phyloP scores from a whole-genome alignment of 169 alveolate species.

The Plasmodium relictum region DNA sequence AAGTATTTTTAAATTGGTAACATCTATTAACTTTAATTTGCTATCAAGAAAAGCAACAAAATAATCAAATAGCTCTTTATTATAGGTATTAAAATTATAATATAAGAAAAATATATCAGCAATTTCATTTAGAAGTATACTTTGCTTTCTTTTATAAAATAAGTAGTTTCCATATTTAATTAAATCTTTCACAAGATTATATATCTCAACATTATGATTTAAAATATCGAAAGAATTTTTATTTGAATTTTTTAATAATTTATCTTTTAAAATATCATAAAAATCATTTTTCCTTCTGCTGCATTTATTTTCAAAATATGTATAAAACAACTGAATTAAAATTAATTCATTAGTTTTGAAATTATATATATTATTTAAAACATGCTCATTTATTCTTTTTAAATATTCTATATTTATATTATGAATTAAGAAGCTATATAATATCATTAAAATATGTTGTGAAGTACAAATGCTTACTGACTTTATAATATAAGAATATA shows the following conservation, averaged over 20 bases:
- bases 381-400: slow-evolving; percentile 59
- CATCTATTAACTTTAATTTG: slow-evolving; percentile 5
- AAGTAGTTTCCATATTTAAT: slow-evolving; percentile 25
- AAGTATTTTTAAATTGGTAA: not conserved
- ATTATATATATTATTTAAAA: slow-evolving; percentile 53
- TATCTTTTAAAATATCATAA: not conserved
- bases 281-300: not conserved
- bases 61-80: slow-evolving; percentile 27
- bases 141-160: slow-evolving; percentile 50
- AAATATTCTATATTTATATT: slow-evolving; percentile 25
- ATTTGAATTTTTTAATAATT: not conserved
- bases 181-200: slow-evolving; percentile 18
- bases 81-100: slow-evolving; percentile 14
- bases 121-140: slow-evolving; percentile 20
- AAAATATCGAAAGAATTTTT: not conserved
- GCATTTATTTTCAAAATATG: slow-evolving; percentile 29
- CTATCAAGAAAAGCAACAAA: not conserved
- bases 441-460: slow-evolving; percentile 25
- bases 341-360: slow-evolving; percentile 66
- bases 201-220: not conserved
- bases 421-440: slow-evolving; percentile 41
- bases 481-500: slow-evolving; percentile 29
- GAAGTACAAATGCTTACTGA: slow-evolving; percentile 16
- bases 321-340: slow-evolving; percentile 56
- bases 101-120: slow-evolving; percentile 16